Evolutionary conservation across 2,329 filamentous ascomycete species (phyloP).

Genomic region (Chaetomiaceae sp.): DNA sequence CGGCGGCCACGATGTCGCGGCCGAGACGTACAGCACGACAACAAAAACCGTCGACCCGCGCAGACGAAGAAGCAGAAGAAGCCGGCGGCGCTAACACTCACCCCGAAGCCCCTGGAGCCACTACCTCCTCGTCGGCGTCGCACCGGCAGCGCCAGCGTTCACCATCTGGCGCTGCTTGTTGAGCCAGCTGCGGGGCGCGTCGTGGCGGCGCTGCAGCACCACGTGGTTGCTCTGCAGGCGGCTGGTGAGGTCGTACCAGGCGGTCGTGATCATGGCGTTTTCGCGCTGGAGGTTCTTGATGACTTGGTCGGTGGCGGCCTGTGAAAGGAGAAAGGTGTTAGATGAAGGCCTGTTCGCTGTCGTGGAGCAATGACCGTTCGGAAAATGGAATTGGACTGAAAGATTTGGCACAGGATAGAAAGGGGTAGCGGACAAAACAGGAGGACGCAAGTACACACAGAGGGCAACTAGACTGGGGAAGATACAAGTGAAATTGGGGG

Average conservation of each 20-base stretch:
- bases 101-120: slow-evolving; percentile 26
- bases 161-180: slow-evolving; percentile 75
- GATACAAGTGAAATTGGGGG: neutral
- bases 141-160: slow-evolving; percentile 42
- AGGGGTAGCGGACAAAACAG: too few relatives aligned
- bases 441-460: too few relatives aligned
- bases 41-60: neutral
- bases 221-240: slow-evolving; percentile 80
- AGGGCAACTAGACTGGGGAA: neutral
- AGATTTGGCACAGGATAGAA: too few relatives aligned
- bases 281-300: slow-evolving; percentile 71
- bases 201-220: slow-evolving; percentile 67
- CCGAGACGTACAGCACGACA: neutral
- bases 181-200: slow-evolving; percentile 76
- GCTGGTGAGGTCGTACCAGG: slow-evolving; percentile 79
- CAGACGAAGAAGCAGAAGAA: slow-evolving; percentile 2
- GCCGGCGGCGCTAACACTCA: slow-evolving; percentile 1
- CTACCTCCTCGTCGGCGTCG: slow-evolving; percentile 46
- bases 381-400: too few relatives aligned
- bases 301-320: slow-evolving; percentile 50
- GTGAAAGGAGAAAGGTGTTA: neutral
- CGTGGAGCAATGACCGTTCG: too few relatives aligned
- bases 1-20: neutral
- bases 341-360: too few relatives aligned
- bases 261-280: slow-evolving; percentile 73